Evolutionary conservation across 139 green algal species (phyloP), one percentile per base, ranked within the genome.

Genomic region (Chlorella sp.): DNA sequence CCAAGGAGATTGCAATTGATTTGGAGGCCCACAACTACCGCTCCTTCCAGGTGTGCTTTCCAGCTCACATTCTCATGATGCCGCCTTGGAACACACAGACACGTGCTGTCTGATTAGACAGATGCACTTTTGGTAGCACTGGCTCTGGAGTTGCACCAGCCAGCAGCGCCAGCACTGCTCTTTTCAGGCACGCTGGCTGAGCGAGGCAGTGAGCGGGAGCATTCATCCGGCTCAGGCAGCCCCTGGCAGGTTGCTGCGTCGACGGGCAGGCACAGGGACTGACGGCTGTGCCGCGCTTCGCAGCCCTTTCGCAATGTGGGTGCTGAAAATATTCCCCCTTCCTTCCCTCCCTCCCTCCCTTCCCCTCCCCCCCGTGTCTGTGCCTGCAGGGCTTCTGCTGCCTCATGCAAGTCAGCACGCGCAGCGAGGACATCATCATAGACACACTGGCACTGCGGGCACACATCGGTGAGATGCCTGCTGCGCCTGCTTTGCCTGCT

Each of bases 1-100:
- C 81, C 1, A 79, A 61, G 19, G 94, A 98, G 86, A 42, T 99
- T 12, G 97, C 97, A 0, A 87, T 99, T 9, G 97, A 99, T 81
- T 88, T 99, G 90, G 97, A 99, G 90, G 90, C 96, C 12, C 97
- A 99, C 94, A 94, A 77, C 66, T 98, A 97, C 93, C 90, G 95
- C 21, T 94, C 91, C 12, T 98, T 96, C 86, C 93, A 95, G 86
- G 90, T 86, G 40, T n/a, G 0, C 30, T 12, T 3, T 15, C 69
- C 48, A 57, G 48, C 48, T 57, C 48, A 57, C 9, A 16, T 57
- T 57, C n/a, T n/a, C n/a, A n/a, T n/a, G n/a, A n/a, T n/a, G n/a
- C n/a, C n/a, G n/a, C n/a, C n/a, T n/a, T n/a, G n/a, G n/a, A n/a
- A n/a, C n/a, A n/a, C n/a, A n/a, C n/a, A n/a, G n/a, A n/a, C n/a